Conservation (phyloP, 768 basidiomycete species). For the Cantharellus cinnabarinus region DNA sequence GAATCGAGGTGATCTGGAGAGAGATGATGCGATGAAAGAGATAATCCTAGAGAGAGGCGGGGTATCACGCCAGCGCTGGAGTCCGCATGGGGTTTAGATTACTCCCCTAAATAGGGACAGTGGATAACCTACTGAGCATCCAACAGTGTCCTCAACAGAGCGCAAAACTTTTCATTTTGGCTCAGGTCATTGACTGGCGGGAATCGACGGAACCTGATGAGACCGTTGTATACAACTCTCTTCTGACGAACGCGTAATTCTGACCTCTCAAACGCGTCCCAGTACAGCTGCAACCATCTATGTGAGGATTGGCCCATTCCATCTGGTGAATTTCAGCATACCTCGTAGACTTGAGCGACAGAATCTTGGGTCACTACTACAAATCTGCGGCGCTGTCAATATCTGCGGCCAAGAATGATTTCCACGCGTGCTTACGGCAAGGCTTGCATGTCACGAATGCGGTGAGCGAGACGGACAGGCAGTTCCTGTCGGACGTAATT, state of each 20-base stretch:
- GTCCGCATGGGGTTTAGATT: constrained; percentile 1
- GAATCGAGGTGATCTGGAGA: constrained; percentile 61
- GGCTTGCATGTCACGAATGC: constrained; percentile 67
- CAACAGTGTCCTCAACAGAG: constrained; percentile 41
- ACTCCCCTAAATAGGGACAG: constrained; percentile 2
- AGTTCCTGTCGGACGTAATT: constrained; percentile 82
- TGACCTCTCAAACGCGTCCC: constrained; percentile 72
- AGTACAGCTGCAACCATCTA: constrained; percentile 39
- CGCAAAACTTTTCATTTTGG: constrained; percentile 66
- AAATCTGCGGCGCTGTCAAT: constrained; percentile 12
- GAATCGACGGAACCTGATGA: constrained; percentile 43
- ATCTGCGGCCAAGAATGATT: too few relatives aligned
- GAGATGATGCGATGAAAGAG: constrained; percentile 64
- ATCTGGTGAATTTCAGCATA: constrained; percentile 17
- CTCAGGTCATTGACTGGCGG: constrained; percentile 48
- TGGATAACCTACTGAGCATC: constrained; percentile 45
- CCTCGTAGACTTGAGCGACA: constrained; percentile 68
- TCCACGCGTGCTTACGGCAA: constrained; percentile 29
- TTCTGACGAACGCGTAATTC: constrained; percentile 4
- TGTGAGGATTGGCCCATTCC: too few relatives aligned
- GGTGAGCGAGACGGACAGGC: constrained; percentile 72
- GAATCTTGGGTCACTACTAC: constrained; percentile 73
- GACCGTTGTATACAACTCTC: constrained; percentile 6
- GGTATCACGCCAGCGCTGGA: constrained; percentile 56
- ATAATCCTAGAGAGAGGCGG: constrained; percentile 61